Conservation (phyloP, 768 basidiomycete species). For the Suillus tomentosus region DNA sequence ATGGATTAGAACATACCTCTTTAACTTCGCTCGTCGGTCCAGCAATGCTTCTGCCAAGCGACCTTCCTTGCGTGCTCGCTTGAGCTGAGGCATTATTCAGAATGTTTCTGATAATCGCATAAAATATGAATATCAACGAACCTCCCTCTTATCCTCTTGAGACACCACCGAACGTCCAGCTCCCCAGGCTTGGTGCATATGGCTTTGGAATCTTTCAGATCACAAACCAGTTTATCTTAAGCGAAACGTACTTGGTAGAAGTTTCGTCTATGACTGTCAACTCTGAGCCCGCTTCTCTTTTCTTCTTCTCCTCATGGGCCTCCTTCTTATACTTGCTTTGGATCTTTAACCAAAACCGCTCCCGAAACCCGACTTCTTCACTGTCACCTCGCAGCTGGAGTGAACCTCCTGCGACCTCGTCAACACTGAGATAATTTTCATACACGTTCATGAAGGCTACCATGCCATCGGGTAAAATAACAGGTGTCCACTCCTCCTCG, state of each 20-base stretch:
- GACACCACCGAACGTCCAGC: conserved; percentile 75
- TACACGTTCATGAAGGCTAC: conserved; percentile 87
- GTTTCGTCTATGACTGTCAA: conserved; percentile 68
- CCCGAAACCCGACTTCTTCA: conserved; percentile 81
- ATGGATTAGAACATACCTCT: conserved; percentile 54
- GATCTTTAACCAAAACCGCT: conserved; percentile 88
- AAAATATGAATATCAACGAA: conserved; percentile 32
- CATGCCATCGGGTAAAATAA: conserved; percentile 82
- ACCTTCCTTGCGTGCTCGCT: conserved; percentile 76
- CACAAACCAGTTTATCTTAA: conserved; percentile 9
- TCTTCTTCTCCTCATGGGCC: conserved; percentile 74
- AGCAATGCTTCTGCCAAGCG: conserved; percentile 79
- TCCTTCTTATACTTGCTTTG: conserved; percentile 89
- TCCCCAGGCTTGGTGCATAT: conserved; percentile 82
- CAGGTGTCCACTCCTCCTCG: conserved; percentile 92
- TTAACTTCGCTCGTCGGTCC: conserved; percentile 79
- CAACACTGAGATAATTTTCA: conserved; percentile 83
- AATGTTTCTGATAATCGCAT: conserved; percentile 7
- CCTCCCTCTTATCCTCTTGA: conserved; percentile 70
- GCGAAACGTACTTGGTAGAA: conserved; percentile 62
- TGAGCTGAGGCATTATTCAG: conserved; percentile 52
- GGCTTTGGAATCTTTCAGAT: conserved; percentile 42
- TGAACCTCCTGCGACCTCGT: conserved; percentile 84
- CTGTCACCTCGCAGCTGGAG: conserved; percentile 81
- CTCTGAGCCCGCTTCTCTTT: conserved; percentile 57